Base-by-base conservation (phyloP, 495 filamentous ascomycete genomes). In the Aspergillus nidulans region DNA sequence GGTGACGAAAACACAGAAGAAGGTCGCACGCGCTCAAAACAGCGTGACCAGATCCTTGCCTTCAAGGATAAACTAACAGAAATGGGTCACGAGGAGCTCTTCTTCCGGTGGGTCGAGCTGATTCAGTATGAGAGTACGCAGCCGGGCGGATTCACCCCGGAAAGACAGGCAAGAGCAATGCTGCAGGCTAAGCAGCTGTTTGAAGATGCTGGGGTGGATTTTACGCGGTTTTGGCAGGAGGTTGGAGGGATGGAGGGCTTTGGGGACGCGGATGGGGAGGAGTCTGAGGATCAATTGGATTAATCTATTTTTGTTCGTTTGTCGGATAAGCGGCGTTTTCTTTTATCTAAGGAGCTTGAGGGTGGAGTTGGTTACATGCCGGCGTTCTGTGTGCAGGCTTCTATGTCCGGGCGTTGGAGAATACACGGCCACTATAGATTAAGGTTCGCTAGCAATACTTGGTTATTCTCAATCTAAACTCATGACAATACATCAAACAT, bases 21-120 rank as follows among this genome's bases (percentile, higher is more conserved):
- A 38, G 81, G 80, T 20, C 71, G 75, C n/a, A 71, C 70, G 2
- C 61, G 63, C 10, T 65, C 68, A 6, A 63, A 52, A 10, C 73
- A 77, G 30, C 69, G 84, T 15, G 78, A 80, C 36, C 84, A 88
- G 66, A 79, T 90, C 8, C 73, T 90, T 39, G 73, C 76, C 1
- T 91, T 94, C 63, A 82, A 85, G 63, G 86, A 91, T 39, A 80
- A 80, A 43, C 72, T 95, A 55, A 77, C 80, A 3, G 75, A 75
- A 2, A 71, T 91, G 64, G 88, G 88, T 9, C 92, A 94, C 68
- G 90, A 94, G 66, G 81, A 85, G 52, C 66, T 95, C 7, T 95
- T 95, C 71, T 94, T 85, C 69, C 79, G 85, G 28, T 91, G 88
- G 87, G 86, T 92, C 46, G 90, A 95, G 71, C 68, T 94, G 52